Base-by-base conservation (phyloP, 108 stramenopile species). In the Cylindrotheca fusiformis region DNA sequence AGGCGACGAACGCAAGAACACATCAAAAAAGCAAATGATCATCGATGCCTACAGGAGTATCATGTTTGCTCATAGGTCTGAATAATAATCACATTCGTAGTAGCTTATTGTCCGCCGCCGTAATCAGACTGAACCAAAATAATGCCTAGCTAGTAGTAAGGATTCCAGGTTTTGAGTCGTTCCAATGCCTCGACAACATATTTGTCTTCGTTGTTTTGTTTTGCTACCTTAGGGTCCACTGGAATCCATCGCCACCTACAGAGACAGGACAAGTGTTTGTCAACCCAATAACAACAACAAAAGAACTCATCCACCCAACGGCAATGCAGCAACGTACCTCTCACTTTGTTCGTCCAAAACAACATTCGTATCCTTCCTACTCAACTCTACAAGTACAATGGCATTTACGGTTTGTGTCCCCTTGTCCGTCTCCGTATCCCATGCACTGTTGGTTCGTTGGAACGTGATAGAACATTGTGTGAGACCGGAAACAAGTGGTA, bases 371-470 rank as follows among this genome's bases (percentile, higher is more conserved):
- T 62, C 82, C 17, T 29, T 23, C 3, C 65, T 58, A 14, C 63
- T 46, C 17, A 88, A 23, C 52, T 88, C 83, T 18, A 84, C 81
- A 52, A 88, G 53, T 12, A 88, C 86, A 53, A 84, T 80, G 4
- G 81, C 67, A 61, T 88, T 79, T 32, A 88, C 79, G 4, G 86
- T 88, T 44, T 88, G 86, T 0, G 86, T 88, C 4, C 86, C 86
- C 55, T 84, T 71, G 12, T 73, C 55, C 3, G 52, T 56, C 30
- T 71, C 67, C 2, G 69, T 79, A 57, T 88, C 86, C 86, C 86
- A 87, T 49, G 52, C 36, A 8, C 70, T 72, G 36, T 10, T 41
- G n/a, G n/a, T n/a, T n/a, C n/a, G n/a, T n/a, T 41, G 14, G 36
- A 6, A 41, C 36, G 36, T 6, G 36, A 10, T 41, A 41, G 36